Evolutionary conservation across 306 rosid genomes (phyloP), one percentile per base, ranked within the genome.

Genomic region (Cicer yamashitae): DNA sequence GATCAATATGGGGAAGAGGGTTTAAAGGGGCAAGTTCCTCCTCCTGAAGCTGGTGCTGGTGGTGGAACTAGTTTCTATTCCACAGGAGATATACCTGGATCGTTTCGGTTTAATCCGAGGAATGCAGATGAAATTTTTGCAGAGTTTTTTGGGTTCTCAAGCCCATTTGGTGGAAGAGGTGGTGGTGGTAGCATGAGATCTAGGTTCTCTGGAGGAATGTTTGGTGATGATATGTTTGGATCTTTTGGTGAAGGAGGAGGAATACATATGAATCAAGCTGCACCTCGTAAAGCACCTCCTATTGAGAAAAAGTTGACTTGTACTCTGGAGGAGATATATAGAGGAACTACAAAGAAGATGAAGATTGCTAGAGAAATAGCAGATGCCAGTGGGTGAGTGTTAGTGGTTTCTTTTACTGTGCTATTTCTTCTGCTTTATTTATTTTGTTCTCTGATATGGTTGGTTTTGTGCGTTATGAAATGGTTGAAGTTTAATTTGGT

Each of bases 1-100:
- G 96, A 88, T 75, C 96, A 90, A 64, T 88, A 86, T 69, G 96
- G 96, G 12, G 96, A 90, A 64, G 92, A 88, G 70, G 96, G 92
- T 46, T 37, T 90, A 7, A 88, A 88, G 77, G 96, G 96, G 67
- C 90, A 84, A 69, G 86, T 83, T 60, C 96, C 96, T 12, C 90
- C 90, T 37, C 89, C 96, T n/a, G 84, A 82, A 54, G 83, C 96
- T 6, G 89, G 84, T 25, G 87, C 81, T 46, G 69, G 73, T 5
- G 85, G 87, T 10, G 85, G 90, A 73, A 70, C 90, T 57, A 53
- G 86, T 34, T 88, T 8, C 82, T 88, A 74, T 81, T 76, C 96
- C 1, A 79, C 89, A 0, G 92, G 92, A 54, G 89, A 90, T 71
- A 80, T 87, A 0, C 85, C 96, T 0, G 86, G 90, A 22, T 82